These are phyloP conservation scores for Quercus alba DNA, from an alignment of 306 rosid genomes.

Conservation along the genomic window DNA sequence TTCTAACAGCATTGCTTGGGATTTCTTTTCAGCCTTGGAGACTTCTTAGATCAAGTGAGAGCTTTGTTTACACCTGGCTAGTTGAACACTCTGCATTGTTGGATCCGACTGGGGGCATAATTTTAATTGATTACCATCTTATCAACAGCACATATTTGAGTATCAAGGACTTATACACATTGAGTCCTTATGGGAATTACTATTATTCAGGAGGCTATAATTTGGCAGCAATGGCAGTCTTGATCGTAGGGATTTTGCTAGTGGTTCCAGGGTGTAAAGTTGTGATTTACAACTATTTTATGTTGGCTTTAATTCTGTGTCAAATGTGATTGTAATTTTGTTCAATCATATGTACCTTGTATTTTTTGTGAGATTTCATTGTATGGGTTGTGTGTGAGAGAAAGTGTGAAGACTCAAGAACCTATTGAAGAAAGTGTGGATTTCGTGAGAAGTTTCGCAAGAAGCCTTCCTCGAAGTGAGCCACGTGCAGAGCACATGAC, in stretches of 20 bases:
- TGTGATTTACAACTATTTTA: no score
- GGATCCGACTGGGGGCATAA: constrained; percentile 81
- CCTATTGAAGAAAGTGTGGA: no score
- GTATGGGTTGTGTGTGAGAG: no score
- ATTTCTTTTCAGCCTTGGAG: constrained; percentile 89
- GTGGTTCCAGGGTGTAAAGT: constrained; percentile 41
- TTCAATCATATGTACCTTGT: no score
- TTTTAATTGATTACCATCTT: constrained; percentile 70
- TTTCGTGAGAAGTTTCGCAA: no score
- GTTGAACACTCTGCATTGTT: constrained; percentile 77
- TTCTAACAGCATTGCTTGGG: constrained; percentile 71
- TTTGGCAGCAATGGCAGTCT: constrained; percentile 60
- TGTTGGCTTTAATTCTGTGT: no score
- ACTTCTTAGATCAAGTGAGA: constrained; percentile 79
- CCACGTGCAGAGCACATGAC: no score
- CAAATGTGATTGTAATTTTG: no score
- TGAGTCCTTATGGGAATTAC: constrained; percentile 56
- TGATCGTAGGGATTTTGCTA: constrained; percentile 64
- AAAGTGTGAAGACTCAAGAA: no score
- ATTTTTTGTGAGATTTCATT: no score
- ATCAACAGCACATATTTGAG: constrained; percentile 31
- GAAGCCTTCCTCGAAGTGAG: no score
- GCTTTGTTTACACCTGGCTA: constrained; percentile 86
- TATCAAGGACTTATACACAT: constrained; percentile 60
- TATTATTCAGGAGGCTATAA: constrained; percentile 62